Base-by-base conservation (phyloP, 2,329 filamentous ascomycete species). In the Verruconis gallopava region DNA sequence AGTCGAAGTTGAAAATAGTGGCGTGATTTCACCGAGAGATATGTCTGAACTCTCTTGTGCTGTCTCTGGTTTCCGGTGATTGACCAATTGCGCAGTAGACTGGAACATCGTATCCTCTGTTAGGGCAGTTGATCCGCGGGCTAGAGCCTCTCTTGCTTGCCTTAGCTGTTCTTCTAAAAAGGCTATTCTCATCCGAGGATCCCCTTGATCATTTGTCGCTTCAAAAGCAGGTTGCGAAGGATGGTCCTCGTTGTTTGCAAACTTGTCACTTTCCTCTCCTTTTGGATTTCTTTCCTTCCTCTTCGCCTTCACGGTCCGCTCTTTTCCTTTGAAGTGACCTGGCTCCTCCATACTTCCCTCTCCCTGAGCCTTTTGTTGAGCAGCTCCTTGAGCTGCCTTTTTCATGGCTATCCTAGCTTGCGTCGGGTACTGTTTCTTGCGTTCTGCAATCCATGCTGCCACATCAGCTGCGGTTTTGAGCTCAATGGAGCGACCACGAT, bases 361-460 rank as follows among this genome's bases (percentile, higher is more conserved):
- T 18, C 19, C 42, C 11, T 22, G 14, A 21, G 37, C 21, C 33
- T 51, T 53, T 36, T 39, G 21, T 14, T 9, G 15, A 50, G 53
- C 5, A 58, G 44, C 21, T 48, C 53, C 21, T 49, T 46, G 17
- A 62, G 46, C 20, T 62, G 55, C 43, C 71, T 75, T 73, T 59
- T 73, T 83, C 48, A 75, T 75, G 46, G 75, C 71, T 47, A 77
- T 66, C 43, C 83, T 77, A 45, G 75, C 75, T 56, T 76, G 75
- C 2, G 88, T 95, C 2, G 89, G 89, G 56, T 75, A 96, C 40
- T 80, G 79, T 49, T 76, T 80, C 55, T 72, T 81, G 45, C 89
- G 77, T 58, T 94, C 85, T 38, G 77, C 77, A 48, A 93, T 75
- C 77, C 85, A 96, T 4, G 76, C 74, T 18, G 76, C 72, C 43